phyloP scores from a whole-genome alignment of 1,284 basidiomycete genomes.

The Ceratobasidium sp. region DNA sequence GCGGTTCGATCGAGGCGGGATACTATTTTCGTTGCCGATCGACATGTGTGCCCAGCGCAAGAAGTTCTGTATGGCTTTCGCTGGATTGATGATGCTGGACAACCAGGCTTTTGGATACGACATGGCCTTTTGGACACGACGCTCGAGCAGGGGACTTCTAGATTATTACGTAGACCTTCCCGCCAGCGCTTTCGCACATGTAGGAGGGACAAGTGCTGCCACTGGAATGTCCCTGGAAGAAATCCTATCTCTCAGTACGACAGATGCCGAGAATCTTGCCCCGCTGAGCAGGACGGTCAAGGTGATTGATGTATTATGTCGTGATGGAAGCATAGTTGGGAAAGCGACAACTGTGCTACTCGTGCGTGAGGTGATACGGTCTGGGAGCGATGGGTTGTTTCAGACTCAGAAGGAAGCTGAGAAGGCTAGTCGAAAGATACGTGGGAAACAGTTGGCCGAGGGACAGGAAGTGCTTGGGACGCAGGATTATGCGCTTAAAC shows the following conservation, averaged over 20 bases:
- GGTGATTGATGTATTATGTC: conserved; percentile 14
- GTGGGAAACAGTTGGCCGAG: not conserved
- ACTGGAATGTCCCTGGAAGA: too few relatives aligned
- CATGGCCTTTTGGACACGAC: too few relatives aligned
- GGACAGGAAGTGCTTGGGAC: not conserved
- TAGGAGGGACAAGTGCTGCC: too few relatives aligned
- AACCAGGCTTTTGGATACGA: conserved; percentile 1
- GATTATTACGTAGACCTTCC: conserved; percentile 26
- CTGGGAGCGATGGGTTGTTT: not conserved
- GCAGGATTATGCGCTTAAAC: conserved; percentile 20
- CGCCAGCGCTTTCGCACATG: not conserved
- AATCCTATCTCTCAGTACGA: too few relatives aligned
- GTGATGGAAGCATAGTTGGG: conserved; percentile 7
- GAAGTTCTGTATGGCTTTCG: not conserved
- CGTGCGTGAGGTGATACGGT: not conserved
- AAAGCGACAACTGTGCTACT: conserved; percentile 29
- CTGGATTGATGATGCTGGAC: conserved; percentile 4
- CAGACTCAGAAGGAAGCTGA: too few relatives aligned
- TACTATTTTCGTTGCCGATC: not conserved
- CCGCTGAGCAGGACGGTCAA: not conserved
- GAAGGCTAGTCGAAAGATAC: not conserved
- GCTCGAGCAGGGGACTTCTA: too few relatives aligned
- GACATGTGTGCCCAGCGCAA: not conserved
- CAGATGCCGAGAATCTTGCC: too few relatives aligned
- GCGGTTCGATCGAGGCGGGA: conserved; percentile 14